Evolutionary conservation across 1,284 basidiomycete genomes (phyloP).

Genomic region (Calocybe gambosa): DNA sequence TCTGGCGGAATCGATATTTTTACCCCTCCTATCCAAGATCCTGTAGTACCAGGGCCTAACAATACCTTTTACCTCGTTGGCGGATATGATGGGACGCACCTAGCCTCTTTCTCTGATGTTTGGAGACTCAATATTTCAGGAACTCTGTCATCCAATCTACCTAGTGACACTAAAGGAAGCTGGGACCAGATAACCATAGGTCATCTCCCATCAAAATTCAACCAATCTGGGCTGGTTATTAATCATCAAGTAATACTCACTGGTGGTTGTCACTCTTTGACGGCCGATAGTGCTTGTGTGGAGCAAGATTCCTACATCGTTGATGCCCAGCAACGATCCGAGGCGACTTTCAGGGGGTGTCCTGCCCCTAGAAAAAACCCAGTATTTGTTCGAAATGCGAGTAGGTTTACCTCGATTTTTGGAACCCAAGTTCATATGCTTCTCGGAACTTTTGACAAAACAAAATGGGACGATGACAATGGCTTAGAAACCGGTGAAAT

Average conservation of each 20-base stretch:
- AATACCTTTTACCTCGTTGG: slow-evolving; percentile 68
- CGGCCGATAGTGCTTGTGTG: slow-evolving; percentile 44
- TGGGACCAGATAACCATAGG: slow-evolving; percentile 48
- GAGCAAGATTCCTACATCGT: slow-evolving; percentile 51
- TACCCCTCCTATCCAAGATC: slow-evolving; percentile 35
- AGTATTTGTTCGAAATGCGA: slow-evolving; percentile 55
- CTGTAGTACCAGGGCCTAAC: slow-evolving; percentile 42
- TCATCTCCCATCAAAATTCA: slow-evolving; percentile 33
- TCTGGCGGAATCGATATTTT: slow-evolving; percentile 64
- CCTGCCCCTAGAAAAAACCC: slow-evolving; percentile 66
- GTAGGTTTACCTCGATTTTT: slow-evolving; percentile 49
- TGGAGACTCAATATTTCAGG: slow-evolving; percentile 67
- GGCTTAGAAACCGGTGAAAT: slow-evolving; percentile 63
- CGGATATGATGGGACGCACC: slow-evolving; percentile 45
- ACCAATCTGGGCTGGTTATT: slow-evolving; percentile 54
- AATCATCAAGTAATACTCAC: slow-evolving; percentile 44
- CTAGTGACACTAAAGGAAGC: slow-evolving; percentile 41
- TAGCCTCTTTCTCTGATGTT: slow-evolving; percentile 50
- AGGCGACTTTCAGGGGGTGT: slow-evolving; percentile 42
- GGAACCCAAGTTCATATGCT: slow-evolving; percentile 60
- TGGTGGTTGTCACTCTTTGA: slow-evolving; percentile 53
- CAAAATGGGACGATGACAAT: slow-evolving; percentile 59
- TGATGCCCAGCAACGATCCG: slow-evolving; percentile 32
- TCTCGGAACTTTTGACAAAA: slow-evolving; percentile 56
- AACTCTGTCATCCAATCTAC: slow-evolving; percentile 61